Evolutionary conservation across 495 filamentous ascomycete species (phyloP), one percentile per base, ranked within the genome.

Genomic region (Rostrohypoxylon terebratum): DNA sequence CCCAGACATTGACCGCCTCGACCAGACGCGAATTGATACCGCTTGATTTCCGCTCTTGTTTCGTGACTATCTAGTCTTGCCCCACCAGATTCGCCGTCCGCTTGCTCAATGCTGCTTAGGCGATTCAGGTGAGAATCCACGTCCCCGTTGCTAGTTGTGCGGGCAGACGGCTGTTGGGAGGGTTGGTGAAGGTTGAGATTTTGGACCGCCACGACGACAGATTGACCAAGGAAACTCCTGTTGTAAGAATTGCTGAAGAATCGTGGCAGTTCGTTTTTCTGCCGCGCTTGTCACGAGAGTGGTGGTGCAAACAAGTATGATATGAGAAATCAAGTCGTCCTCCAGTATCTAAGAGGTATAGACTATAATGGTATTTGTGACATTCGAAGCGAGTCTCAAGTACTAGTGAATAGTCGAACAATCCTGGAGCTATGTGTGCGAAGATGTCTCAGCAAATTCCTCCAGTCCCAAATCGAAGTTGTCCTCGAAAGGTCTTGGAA

Each of bases 1-100:
- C 80, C 80, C 78, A 81, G 81, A 86, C 86, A 88, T 87, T 85
- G 86, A 87, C 82, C 77, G 70, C 78, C 73, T 73, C 71, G 74
- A 70, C 76, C 48, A 69, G 69, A 66, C 60, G 63, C 33, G 63
- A 68, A 53, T 74, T 67, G 72, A 73, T 77, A 73, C 63, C 73
- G 69, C 63, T 66, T 63, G 66, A 60, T 69, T 63, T 74, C 72
- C 16, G 67, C 64, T 63, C 66, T 69, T 50, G 72, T 68, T 69
- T 75, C 75, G 73, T 63, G 75, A 68, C 75, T 64, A 48, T 75
- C 71, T 74, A 72, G 76, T 78, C 80, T 73, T 59, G 77, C 74
- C 76, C 75, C 74, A 61, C 74, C 75, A 67, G 64, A 71, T 61
- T 72, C 69, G 66, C 65, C 66, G 63, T 72, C 71, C 65, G 62